These are phyloP conservation scores for Hypoxylon sp. DNA, from an alignment of 2,329 filamentous ascomycete genomes.

Conservation along the genomic window DNA sequence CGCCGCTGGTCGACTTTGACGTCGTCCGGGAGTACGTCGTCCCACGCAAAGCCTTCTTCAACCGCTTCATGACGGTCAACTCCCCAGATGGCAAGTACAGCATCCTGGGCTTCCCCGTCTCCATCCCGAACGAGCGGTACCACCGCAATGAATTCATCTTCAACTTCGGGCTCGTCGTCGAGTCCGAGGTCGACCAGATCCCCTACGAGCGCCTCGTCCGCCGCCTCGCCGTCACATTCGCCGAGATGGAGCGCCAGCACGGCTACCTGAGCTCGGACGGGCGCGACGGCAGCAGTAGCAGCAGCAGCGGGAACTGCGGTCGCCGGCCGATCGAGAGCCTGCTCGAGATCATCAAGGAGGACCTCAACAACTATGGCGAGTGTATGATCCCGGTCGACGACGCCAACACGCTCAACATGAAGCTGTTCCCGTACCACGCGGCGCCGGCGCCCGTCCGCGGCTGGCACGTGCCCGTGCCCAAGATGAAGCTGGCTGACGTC, in stretches of 20 bases:
- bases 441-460: conserved; percentile 79
- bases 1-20: conserved; percentile 82
- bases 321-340: conserved; percentile 81
- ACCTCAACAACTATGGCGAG: conserved; percentile 96
- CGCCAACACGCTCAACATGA: conserved; percentile 94
- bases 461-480: conserved; percentile 88
- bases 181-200: conserved; percentile 70
- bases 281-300: no score
- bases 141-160: conserved; percentile 97
- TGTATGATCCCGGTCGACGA: conserved; percentile 98
- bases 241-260: conserved; percentile 90
- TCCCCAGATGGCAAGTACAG: conserved; percentile 74
- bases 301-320: conserved; percentile 58
- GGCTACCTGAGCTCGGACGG: conserved; percentile 71
- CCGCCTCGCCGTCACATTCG: conserved; percentile 84
- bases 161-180: conserved; percentile 90
- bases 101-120: conserved; percentile 88
- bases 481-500: conserved; percentile 69
- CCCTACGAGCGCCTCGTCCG: conserved; percentile 86
- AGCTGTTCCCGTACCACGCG: conserved; percentile 85
- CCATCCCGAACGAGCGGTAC: conserved; percentile 83
- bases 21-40: conserved; percentile 92
- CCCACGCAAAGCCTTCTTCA: conserved; percentile 93
- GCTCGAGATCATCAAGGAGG: conserved; percentile 81
- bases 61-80: conserved; percentile 83